Conservation (phyloP, 2,329 filamentous ascomycete genomes). For the Thermothelomyces thermophilus region DNA sequence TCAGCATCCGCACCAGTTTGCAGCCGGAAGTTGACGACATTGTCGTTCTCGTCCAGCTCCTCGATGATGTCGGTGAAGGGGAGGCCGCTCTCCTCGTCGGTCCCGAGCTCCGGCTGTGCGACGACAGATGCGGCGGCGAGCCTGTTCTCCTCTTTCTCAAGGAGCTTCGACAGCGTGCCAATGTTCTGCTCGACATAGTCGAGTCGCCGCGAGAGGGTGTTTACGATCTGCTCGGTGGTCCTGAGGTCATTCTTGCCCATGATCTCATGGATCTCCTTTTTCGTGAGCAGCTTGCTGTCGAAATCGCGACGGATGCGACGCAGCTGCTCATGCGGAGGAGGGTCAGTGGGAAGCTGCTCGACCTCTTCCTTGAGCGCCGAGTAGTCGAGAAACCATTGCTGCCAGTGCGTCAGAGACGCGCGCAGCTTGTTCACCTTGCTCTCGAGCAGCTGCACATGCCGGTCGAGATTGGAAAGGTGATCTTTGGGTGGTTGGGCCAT, state of each 20-base stretch:
- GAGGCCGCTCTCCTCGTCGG: conserved; percentile 57
- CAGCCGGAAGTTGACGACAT: conserved; percentile 64
- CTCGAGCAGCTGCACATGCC: conserved; percentile 68
- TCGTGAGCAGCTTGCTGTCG: conserved; percentile 56
- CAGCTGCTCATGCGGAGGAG: conserved; percentile 47
- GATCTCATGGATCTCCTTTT: conserved; percentile 48
- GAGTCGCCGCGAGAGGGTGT: conserved; percentile 65
- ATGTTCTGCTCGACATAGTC: conserved; percentile 88
- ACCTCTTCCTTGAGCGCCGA: conserved; percentile 83
- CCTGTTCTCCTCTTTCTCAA: conserved; percentile 62
- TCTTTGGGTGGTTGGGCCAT: conserved; percentile 39
- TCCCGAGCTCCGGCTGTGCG: conserved; percentile 51
- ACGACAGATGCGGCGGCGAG: conserved; percentile 56
- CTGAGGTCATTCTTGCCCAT: conserved; percentile 41
- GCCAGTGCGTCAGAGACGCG: conserved; percentile 78
- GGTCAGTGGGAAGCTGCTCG: conserved; percentile 41
- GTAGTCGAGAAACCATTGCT: conserved; percentile 86
- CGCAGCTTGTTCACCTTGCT: conserved; percentile 66
- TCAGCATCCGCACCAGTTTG: conserved; percentile 62
- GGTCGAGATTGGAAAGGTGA: conserved; percentile 63
- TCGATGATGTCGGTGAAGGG: conserved; percentile 89
- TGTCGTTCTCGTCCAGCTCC: conserved; percentile 83
- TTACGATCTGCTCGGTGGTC: conserved; percentile 56
- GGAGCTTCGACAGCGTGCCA: conserved; percentile 63
- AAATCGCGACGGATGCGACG: conserved; percentile 52